Conservation (phyloP, 2,329 filamentous ascomycete genomes). For the Apiospora pterosperma region DNA sequence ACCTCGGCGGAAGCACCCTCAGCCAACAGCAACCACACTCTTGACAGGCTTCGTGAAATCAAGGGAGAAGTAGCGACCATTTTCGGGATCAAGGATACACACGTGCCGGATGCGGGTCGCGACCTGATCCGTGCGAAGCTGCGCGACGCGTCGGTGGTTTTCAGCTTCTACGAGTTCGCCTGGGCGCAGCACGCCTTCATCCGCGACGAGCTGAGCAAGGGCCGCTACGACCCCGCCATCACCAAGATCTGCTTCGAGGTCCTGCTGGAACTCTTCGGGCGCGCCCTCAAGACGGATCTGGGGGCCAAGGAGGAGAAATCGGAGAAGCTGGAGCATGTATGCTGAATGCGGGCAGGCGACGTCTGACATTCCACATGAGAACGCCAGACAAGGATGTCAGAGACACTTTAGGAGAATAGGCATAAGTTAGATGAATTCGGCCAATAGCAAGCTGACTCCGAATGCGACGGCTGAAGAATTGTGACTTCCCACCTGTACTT, state of each 20-base stretch:
- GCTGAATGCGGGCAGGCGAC: slow-evolving; percentile 41
- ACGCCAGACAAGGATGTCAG: background rate
- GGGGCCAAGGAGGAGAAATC: slow-evolving; percentile 62
- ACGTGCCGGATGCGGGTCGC: slow-evolving; percentile 78
- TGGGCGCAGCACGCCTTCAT: slow-evolving; percentile 96
- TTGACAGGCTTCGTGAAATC: slow-evolving; percentile 60
- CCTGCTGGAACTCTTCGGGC: slow-evolving; percentile 78
- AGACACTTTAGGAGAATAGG: background rate
- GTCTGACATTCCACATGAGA: background rate
- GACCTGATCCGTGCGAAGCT: slow-evolving; percentile 81
- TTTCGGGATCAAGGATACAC: slow-evolving; percentile 86
- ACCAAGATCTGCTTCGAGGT: slow-evolving; percentile 89
- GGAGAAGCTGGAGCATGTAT: slow-evolving; percentile 68
- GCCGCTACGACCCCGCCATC: slow-evolving; percentile 86
- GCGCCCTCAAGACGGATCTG: slow-evolving; percentile 74
- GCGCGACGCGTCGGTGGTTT: slow-evolving; percentile 69
- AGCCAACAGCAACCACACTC: slow-evolving; percentile 43
- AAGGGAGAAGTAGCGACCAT: slow-evolving; percentile 83
- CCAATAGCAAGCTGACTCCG: background rate
- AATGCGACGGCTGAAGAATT: background rate
- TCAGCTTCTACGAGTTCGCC: slow-evolving; percentile 85
- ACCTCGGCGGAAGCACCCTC: slow-evolving; percentile 34
- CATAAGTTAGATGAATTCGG: background rate
- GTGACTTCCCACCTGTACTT: too few species aligned
- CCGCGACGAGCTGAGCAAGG: slow-evolving; percentile 86